Base-by-base conservation (phyloP, 2,329 filamentous ascomycete genomes). In the Pseudocercospora ulei region DNA sequence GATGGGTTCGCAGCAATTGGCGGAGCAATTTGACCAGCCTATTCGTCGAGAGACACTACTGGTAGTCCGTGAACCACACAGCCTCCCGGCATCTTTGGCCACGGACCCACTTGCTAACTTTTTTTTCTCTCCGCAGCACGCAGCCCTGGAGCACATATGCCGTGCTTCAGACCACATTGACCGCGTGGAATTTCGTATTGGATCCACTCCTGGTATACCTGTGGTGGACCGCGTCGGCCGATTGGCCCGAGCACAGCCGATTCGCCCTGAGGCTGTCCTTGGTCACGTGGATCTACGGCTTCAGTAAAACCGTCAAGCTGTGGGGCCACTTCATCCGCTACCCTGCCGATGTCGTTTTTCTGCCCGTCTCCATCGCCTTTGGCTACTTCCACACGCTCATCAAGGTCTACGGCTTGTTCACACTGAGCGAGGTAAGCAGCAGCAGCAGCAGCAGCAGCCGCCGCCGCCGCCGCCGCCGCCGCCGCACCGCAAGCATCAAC, bases 1-100 rank as follows among this genome's bases (percentile, higher is more conserved):
- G 88, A 31, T 96, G 88, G 88, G 86, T 90, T 27, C 78, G 88
- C 56, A 95, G 87, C 70, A 96, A 96, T 65, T 96, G 88, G 88
- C 75, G 88, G 58, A 94, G 86, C 68, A 96, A 96, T 63, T 79
- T 85, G 63, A 95, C 85, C 36, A 95, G 85, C 62, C 71, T 95
- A 57, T 73, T 88, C 49, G 75, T 76, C 48, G 88, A 95, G 65
- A 70, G 80, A 58, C 75, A 85, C 57, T 83, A 95, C 56, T 85
- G 82, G 77, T 78, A 66, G 87, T 94, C 73, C 79, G 85, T n/a
- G n/a, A n/a, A n/a, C n/a, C n/a, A n/a, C n/a, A n/a, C n/a, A n/a
- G n/a, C n/a, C 77, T 18, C 12, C 13, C 17, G 13, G 17, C 4
- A 20, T 11, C 26, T 22, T 35, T 40, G n/a, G 16, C 46, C 43